phyloP scores from a whole-genome alignment of 805 yeast genomes.

The Kazachstania bromeliacearum region DNA sequence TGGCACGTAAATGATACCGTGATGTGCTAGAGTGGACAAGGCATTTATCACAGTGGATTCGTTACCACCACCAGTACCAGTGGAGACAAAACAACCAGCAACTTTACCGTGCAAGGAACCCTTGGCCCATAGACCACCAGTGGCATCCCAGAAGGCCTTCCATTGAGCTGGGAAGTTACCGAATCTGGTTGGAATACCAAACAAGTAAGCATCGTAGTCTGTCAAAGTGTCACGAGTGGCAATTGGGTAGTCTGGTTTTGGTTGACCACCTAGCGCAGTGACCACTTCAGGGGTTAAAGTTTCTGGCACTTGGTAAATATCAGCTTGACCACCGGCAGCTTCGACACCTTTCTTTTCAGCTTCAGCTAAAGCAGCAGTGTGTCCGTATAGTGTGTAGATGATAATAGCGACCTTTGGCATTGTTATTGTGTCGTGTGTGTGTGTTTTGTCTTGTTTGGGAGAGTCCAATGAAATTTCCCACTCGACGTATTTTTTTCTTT shows the following conservation, averaged over 20 bases:
- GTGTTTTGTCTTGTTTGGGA: not conserved
- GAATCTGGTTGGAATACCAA: conserved; percentile 81
- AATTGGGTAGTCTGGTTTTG: conserved; percentile 53
- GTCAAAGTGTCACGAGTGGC: conserved; percentile 50
- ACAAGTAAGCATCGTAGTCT: conserved; percentile 68
- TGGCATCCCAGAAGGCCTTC: conserved; percentile 65
- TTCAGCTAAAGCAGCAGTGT: conserved; percentile 59
- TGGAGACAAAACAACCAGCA: conserved; percentile 62
- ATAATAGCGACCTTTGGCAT: conserved; percentile 54
- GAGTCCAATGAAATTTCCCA: too few relatives aligned
- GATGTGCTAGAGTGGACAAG: conserved; percentile 60
- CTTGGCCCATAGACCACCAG: conserved; percentile 71
- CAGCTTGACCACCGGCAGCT: conserved; percentile 60
- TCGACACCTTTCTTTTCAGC: conserved; percentile 60
- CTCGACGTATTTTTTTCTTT: too few relatives aligned
- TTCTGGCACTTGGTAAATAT: conserved; percentile 72
- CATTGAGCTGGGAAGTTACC: conserved; percentile 77
- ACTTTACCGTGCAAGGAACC: conserved; percentile 69
- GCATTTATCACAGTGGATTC: conserved; percentile 61
- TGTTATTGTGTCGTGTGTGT: not conserved
- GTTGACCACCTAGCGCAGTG: conserved; percentile 49
- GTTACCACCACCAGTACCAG: conserved; percentile 82
- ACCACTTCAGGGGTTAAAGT: conserved; percentile 58
- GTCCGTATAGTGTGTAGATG: conserved; percentile 77
- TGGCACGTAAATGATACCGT: conserved; percentile 74